phyloP scores from a whole-genome alignment of 192 early-diverging fungal genomes.

The Rhizoclosmatium sp. region DNA sequence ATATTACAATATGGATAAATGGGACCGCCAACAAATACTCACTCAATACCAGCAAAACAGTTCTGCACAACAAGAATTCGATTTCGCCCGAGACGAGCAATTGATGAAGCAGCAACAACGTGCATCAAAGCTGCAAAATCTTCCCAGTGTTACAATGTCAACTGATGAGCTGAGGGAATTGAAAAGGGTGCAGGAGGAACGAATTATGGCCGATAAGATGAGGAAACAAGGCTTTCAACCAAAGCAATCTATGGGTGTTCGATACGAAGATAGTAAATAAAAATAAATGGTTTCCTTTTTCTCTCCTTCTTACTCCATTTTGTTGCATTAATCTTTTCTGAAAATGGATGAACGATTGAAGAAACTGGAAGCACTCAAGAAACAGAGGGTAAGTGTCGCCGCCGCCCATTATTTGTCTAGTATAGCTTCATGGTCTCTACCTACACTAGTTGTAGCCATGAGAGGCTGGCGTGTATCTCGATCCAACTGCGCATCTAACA shows the following conservation, averaged over 20 bases:
- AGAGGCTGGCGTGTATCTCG: too few species aligned
- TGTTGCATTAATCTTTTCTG: neutral
- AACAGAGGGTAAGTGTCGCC: constrained; percentile 47
- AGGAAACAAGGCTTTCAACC: constrained; percentile 54
- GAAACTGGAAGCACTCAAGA: constrained; percentile 56
- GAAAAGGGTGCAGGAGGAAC: constrained; percentile 54
- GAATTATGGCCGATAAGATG: constrained; percentile 50
- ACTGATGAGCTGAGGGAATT: constrained; percentile 53
- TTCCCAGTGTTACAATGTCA: constrained; percentile 29
- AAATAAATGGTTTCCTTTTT: neutral
- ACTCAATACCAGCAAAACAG: too few species aligned
- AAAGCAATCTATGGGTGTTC: constrained; percentile 53
- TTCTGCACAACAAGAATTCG: constrained; percentile 19
- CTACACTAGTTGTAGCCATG: too few species aligned
- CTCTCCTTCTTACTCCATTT: neutral
- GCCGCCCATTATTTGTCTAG: neutral
- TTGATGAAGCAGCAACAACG: constrained; percentile 29
- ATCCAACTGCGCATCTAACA: neutral
- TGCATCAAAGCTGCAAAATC: constrained; percentile 21
- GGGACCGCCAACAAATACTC: neutral
- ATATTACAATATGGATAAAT: constrained; percentile 30
- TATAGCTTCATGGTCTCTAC: neutral
- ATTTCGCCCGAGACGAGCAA: constrained; percentile 25
- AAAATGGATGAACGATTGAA: constrained; percentile 51
- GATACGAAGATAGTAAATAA: constrained; percentile 42